These are phyloP conservation scores for Cetradonia linearis DNA, from an alignment of 495 filamentous ascomycete species.

Conservation along the genomic window DNA sequence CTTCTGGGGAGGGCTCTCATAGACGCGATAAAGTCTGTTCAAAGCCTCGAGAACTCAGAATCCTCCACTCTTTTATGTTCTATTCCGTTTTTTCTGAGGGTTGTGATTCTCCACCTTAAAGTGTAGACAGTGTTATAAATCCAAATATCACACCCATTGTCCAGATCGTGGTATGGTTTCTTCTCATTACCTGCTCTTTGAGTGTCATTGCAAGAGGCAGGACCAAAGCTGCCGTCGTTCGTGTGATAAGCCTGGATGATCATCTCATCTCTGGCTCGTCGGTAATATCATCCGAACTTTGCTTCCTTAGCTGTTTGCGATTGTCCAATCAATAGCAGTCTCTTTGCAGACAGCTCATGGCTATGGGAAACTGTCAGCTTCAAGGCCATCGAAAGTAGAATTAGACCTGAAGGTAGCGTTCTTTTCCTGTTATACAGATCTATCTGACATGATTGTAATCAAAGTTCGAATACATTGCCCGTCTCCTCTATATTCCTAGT, in stretches of 20 bases:
- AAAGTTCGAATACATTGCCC: constrained; percentile 23
- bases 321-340: constrained; percentile 7
- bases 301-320: neutral
- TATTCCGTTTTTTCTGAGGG: neutral
- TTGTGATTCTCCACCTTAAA: neutral
- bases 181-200: neutral
- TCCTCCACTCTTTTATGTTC: neutral
- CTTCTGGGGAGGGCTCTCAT: neutral
- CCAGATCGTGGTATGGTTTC: neutral
- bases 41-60: neutral
- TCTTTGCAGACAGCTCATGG: constrained; percentile 25
- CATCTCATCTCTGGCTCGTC: neutral
- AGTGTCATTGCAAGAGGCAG: neutral
- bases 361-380: neutral
- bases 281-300: neutral
- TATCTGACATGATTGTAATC: neutral
- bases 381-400: neutral
- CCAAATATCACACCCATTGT: neutral
- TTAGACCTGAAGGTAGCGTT: neutral
- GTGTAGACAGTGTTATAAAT: neutral
- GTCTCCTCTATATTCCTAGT: constrained; percentile 26
- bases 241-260: neutral
- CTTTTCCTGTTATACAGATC: neutral
- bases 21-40: neutral
- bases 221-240: neutral